A percentile compares a stretch with the other conserved stretches of the same genome.
phyloP scores from a whole-genome alignment of 2,329 filamentous ascomycete species.

The Simplicillium sp. region DNA sequence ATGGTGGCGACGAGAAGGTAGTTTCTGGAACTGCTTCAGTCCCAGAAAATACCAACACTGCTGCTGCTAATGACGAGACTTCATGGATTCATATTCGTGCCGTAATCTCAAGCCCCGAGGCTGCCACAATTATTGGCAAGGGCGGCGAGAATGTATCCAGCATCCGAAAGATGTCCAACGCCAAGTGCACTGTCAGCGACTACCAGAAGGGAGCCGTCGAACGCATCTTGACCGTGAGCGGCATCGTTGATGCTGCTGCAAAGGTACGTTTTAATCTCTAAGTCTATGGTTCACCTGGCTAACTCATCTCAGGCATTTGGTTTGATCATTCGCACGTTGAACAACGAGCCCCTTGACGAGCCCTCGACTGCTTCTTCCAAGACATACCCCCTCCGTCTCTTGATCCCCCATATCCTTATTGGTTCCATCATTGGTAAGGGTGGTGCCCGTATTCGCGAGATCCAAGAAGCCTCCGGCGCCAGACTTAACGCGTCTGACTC shows the following conservation, averaged over 20 bases:
- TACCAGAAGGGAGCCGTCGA: conserved; percentile 96
- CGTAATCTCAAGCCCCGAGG: conserved; percentile 94
- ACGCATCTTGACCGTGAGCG: conserved; percentile 94
- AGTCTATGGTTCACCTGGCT: conserved; percentile 11
- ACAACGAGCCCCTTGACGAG: conserved; percentile 86
- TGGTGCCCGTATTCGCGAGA: conserved; percentile 91
- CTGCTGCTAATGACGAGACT: conserved; percentile 71
- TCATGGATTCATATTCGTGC: conserved; percentile 95
- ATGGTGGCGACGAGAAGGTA: conserved; percentile 41
- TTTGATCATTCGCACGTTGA: conserved; percentile 93
- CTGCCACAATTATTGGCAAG: conserved; percentile 96
- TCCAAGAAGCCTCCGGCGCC: conserved; percentile 94
- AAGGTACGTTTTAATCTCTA: conserved; percentile 55
- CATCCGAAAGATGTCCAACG: conserved; percentile 88
- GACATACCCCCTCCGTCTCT: conserved; percentile 89
- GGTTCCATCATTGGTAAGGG: conserved; percentile 98
- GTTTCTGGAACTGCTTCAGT: conserved; percentile 26
- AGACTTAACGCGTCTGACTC: conserved; percentile 94
- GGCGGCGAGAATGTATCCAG: conserved; percentile 97
- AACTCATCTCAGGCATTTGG: conserved; percentile 67
- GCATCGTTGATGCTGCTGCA: conserved; percentile 89
- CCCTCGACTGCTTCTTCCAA: conserved; percentile 90
- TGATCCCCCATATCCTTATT: conserved; percentile 94
- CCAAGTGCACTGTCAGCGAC: conserved; percentile 98
- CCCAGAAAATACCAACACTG: conserved; percentile 31